Evolutionary conservation across 192 early-diverging fungal genomes (phyloP).

Genomic region (Backusella tuberculispora): DNA sequence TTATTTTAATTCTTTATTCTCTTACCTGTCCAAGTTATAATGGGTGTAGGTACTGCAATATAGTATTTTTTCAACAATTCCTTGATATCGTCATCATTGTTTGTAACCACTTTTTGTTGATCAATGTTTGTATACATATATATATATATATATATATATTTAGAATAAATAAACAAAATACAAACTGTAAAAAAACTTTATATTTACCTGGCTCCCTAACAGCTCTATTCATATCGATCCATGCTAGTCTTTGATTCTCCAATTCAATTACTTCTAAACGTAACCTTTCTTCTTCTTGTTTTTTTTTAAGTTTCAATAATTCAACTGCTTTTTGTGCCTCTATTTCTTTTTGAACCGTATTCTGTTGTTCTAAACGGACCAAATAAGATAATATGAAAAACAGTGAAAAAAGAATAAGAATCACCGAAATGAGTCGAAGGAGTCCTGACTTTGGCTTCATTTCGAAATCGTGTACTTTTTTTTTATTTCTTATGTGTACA

Average conservation of each 20-base stretch:
- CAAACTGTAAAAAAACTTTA: neutral
- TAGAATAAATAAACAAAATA: conserved; percentile 10
- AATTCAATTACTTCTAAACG: neutral
- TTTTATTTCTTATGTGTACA: too few species aligned
- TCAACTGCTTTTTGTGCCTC: neutral
- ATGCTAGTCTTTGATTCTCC: neutral
- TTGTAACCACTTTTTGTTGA: neutral
- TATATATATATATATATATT: too few species aligned
- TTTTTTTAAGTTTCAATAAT: neutral
- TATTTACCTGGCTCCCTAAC: neutral
- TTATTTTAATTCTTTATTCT: neutral
- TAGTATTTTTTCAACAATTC: conserved; percentile 38
- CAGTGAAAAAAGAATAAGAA: neutral
- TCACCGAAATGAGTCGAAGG: conserved; percentile 9
- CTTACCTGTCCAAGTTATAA: conserved; percentile 45
- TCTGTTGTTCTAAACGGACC: neutral
- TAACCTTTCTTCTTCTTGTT: neutral
- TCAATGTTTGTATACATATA: neutral
- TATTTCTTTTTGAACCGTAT: neutral
- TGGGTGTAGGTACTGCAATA: conserved; percentile 46
- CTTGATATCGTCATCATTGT: neutral
- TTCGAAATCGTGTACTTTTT: too few species aligned
- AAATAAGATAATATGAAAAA: conserved; percentile 2
- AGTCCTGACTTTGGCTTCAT: conserved; percentile 6
- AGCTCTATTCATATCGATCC: conserved; percentile 8